A percentile compares a stretch with the other conserved stretches of the same genome.
These are phyloP conservation scores for Tolypocladium album DNA, from an alignment of 2,329 filamentous ascomycete species.

Conservation along the genomic window DNA sequence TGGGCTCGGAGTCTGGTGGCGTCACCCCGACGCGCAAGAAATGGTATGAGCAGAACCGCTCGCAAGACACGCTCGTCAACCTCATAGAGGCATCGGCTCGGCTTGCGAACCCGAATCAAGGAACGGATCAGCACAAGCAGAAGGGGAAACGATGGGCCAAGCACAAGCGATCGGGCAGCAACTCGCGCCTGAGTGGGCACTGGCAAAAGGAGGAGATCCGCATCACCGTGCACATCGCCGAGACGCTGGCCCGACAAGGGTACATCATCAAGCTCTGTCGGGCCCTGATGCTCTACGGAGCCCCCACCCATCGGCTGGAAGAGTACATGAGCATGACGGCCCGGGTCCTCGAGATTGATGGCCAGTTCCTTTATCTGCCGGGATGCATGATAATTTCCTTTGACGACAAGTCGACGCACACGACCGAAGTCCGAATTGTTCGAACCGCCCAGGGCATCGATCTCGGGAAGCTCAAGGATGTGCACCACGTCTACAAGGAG, in stretches of 20 bases:
- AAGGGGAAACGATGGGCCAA: constrained; percentile 21
- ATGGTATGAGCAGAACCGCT: constrained; percentile 38
- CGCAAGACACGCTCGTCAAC: constrained; percentile 34
- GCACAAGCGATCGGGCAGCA: constrained; percentile 25
- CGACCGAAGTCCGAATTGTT: constrained; percentile 56
- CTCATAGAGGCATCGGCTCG: constrained; percentile 33
- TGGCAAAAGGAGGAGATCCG: constrained; percentile 33
- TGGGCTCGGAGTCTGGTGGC: constrained; percentile 24
- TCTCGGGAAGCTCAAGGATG: constrained; percentile 49
- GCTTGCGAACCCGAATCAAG: constrained; percentile 8
- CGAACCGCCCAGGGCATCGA: constrained; percentile 47
- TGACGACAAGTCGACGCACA: constrained; percentile 56
- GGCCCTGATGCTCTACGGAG: constrained; percentile 78
- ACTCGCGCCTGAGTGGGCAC: constrained; percentile 23
- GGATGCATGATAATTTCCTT: constrained; percentile 92
- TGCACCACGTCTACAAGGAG: constrained; percentile 53
- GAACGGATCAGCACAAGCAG: constrained; percentile 7
- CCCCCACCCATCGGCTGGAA: constrained; percentile 80
- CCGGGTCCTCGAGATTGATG: constrained; percentile 72
- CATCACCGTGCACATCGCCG: constrained; percentile 43
- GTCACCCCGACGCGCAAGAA: constrained; percentile 32
- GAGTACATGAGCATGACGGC: constrained; percentile 84
- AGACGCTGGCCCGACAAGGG: constrained; percentile 65
- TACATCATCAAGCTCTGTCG: constrained; percentile 78
- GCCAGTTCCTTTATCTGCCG: constrained; percentile 80